A percentile compares a stretch with the other conserved stretches of the same genome.
Conservation (phyloP, 306 rosid species). For the Alnus rubra region DNA sequence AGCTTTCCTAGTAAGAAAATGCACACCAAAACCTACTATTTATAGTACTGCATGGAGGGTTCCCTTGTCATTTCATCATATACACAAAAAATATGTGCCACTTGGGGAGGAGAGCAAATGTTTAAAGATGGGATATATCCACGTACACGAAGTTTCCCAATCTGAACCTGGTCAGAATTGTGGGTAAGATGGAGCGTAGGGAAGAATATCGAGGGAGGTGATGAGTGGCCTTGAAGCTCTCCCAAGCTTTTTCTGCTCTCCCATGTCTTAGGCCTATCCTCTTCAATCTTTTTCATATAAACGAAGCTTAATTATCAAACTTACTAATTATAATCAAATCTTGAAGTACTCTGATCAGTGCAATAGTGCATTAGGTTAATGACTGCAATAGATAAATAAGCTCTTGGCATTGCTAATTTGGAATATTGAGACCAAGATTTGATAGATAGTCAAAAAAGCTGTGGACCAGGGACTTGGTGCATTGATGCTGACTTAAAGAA, state of each 20-base stretch:
- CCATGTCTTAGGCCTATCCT: conserved; percentile 1
- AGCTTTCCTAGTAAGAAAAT: no score
- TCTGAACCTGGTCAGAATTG: conserved; percentile 36
- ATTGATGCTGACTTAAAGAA: background rate
- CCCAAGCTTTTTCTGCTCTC: background rate
- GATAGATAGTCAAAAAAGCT: background rate
- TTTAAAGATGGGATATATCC: background rate
- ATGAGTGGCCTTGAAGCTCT: background rate
- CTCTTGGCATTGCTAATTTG: background rate
- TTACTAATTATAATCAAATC: background rate
- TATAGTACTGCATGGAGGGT: no score
- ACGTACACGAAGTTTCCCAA: background rate
- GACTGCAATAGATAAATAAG: background rate
- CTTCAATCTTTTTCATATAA: conserved; percentile 12
- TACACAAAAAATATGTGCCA: background rate
- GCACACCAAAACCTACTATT: no score
- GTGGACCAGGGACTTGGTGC: background rate
- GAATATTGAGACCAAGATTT: background rate
- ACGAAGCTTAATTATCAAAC: background rate
- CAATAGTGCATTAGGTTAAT: background rate
- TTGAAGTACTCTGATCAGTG: background rate
- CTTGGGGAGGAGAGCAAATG: background rate
- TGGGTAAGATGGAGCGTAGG: background rate
- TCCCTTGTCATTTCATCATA: background rate
- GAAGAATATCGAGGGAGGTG: background rate